These are phyloP conservation scores for Acmispon strigosus DNA, from an alignment of 306 rosid genomes.

Conservation along the genomic window DNA sequence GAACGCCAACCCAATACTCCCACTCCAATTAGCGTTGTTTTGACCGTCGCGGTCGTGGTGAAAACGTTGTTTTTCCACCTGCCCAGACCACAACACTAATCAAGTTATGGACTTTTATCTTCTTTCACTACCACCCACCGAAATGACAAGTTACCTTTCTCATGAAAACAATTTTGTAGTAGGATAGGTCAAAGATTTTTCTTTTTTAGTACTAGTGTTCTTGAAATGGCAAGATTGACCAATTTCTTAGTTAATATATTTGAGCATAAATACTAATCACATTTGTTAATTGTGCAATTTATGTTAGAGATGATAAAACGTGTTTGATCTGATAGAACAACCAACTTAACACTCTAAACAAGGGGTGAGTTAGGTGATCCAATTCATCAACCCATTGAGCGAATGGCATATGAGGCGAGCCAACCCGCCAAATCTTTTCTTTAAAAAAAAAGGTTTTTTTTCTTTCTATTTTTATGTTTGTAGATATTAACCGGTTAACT, in stretches of 20 bases:
- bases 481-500: too few relatives aligned
- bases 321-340: too few relatives aligned
- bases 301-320: too few relatives aligned
- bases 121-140: neutral
- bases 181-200: neutral
- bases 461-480: too few relatives aligned
- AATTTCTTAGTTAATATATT: neutral
- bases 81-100: neutral
- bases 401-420: too few relatives aligned
- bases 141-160: constrained; percentile 15
- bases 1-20: neutral
- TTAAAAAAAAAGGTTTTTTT: too few relatives aligned
- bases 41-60: neutral
- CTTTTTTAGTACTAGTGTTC: too few relatives aligned
- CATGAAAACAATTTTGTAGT: neutral
- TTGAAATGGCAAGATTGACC: too few relatives aligned
- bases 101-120: neutral
- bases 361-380: too few relatives aligned
- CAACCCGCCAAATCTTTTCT: too few relatives aligned
- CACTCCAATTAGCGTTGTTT: neutral
- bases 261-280: neutral
- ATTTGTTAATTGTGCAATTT: too few relatives aligned
- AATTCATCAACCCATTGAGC: too few relatives aligned
- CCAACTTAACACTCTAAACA: neutral
- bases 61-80: neutral